These are phyloP conservation scores for Vicia faba DNA, from an alignment of 306 rosid genomes.

Conservation along the genomic window DNA sequence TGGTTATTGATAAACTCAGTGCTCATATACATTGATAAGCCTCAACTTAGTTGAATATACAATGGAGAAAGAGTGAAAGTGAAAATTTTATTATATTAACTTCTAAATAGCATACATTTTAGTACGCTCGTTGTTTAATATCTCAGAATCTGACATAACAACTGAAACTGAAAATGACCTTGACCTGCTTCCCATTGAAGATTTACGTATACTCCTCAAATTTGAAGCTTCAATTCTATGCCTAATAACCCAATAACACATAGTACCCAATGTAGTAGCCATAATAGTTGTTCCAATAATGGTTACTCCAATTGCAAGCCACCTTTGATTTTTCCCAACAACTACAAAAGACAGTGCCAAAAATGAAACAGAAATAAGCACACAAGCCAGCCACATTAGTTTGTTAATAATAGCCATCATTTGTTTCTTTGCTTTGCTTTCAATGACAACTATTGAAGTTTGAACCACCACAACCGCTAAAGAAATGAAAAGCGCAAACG, in stretches of 20 bases:
- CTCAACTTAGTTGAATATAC: neutral
- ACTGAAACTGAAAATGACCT: conserved; percentile 62
- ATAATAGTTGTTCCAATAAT: conserved; percentile 79
- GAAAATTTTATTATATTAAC: conserved; percentile 1
- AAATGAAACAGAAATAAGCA: conserved; percentile 70
- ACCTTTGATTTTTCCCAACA: conserved; percentile 64
- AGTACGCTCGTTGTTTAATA: conserved; percentile 63
- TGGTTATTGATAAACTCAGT: too few species aligned
- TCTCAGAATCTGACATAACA: conserved; percentile 76
- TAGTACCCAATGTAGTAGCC: conserved; percentile 80
- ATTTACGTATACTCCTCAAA: conserved; percentile 59
- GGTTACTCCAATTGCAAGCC: conserved; percentile 83
- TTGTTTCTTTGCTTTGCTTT: conserved; percentile 96
- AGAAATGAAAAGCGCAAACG: conserved; percentile 87
- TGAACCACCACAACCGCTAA: conserved; percentile 94
- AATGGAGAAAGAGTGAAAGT: neutral
- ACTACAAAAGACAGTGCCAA: conserved; percentile 80
- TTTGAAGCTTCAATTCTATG: conserved; percentile 83
- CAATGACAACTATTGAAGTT: conserved; percentile 84
- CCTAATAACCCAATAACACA: conserved; percentile 86
- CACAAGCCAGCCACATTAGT: conserved; percentile 95
- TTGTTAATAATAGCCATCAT: conserved; percentile 97
- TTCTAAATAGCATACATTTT: conserved; percentile 77
- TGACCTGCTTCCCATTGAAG: conserved; percentile 76
- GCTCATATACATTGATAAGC: too few species aligned